These are phyloP conservation scores for Coniosporium tulheliwenetii DNA, from an alignment of 2,329 filamentous ascomycete species.

Conservation along the genomic window DNA sequence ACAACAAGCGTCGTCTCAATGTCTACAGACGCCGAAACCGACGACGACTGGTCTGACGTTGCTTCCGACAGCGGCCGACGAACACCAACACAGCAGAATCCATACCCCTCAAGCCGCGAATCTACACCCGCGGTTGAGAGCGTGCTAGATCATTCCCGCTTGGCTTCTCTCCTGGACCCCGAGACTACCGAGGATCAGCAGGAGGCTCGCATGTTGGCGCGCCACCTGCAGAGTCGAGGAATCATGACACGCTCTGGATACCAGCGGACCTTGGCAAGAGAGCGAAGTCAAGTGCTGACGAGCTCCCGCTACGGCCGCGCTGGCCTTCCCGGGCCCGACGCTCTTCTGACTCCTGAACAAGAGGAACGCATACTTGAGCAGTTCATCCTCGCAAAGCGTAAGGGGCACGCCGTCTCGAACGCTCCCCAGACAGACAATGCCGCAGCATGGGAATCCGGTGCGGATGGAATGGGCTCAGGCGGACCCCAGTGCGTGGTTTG, in stretches of 20 bases:
- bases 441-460: slow-evolving; percentile 50
- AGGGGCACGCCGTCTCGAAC: slow-evolving; percentile 24
- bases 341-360: slow-evolving; percentile 28
- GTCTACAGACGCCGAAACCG: slow-evolving; percentile 27
- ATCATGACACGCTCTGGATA: slow-evolving; percentile 75
- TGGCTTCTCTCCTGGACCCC: slow-evolving; percentile 73
- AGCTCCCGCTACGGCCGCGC: slow-evolving; percentile 15
- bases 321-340: slow-evolving; percentile 19
- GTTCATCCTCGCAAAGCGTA: slow-evolving; percentile 39
- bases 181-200: slow-evolving; percentile 60
- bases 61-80: slow-evolving; percentile 35
- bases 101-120: slow-evolving; percentile 30
- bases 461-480: slow-evolving; percentile 54
- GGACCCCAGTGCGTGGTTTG: slow-evolving; percentile 88
- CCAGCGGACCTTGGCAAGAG: slow-evolving; percentile 48
- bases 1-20: slow-evolving; percentile 67
- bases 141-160: slow-evolving; percentile 48
- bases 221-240: slow-evolving; percentile 54
- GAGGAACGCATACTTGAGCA: slow-evolving; percentile 43
- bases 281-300: slow-evolving; percentile 53
- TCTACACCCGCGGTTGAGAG: slow-evolving; percentile 44
- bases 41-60: slow-evolving; percentile 14
- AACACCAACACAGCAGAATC: slow-evolving; percentile 58
- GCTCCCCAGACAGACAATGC: slow-evolving; percentile 1
- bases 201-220: slow-evolving; percentile 66